Percentiles rank a stretch among this genome's conserved stretches.
Conservation (phyloP, 1,139 yeast species). For the Arxiozyma heterogenica region DNA sequence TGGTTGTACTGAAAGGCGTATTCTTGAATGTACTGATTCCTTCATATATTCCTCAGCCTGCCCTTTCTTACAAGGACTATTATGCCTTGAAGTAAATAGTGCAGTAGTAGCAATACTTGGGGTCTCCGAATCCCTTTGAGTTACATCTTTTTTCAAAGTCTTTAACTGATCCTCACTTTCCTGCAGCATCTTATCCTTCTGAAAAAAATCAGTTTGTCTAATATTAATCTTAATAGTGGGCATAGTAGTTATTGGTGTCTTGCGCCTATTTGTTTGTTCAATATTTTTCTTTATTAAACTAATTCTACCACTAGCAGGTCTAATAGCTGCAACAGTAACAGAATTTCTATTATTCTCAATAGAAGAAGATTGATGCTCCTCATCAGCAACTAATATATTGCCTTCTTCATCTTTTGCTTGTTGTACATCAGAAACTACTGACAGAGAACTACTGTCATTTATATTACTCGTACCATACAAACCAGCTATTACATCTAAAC, state of each 20-base stretch:
- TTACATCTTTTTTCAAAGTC: conserved; percentile 14
- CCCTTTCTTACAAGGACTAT: conserved; percentile 12
- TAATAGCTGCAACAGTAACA: conserved; percentile 10
- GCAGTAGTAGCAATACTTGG: conserved; percentile 16
- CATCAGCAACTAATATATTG: background rate
- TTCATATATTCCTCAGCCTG: background rate
- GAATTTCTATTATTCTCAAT: background rate
- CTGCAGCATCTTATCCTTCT: conserved; percentile 19
- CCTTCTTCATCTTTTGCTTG: background rate
- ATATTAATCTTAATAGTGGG: conserved; percentile 2
- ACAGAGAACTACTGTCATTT: background rate
- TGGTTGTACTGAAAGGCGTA: conserved; percentile 17
- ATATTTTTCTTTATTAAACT: conserved; percentile 20
- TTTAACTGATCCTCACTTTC: conserved; percentile 20
- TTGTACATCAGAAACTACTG: background rate
- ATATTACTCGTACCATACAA: background rate
- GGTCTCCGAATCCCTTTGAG: conserved; percentile 9
- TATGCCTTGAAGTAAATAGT: conserved; percentile 12
- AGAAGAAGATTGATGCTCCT: background rate
- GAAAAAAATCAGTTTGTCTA: conserved; percentile 15
- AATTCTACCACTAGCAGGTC: conserved; percentile 30
- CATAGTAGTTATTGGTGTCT: background rate
- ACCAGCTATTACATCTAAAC: background rate
- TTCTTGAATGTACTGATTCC: background rate
- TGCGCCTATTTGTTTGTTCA: background rate